Base-by-base conservation (phyloP, 106 monocot species). In the Acorus gramineus region DNA sequence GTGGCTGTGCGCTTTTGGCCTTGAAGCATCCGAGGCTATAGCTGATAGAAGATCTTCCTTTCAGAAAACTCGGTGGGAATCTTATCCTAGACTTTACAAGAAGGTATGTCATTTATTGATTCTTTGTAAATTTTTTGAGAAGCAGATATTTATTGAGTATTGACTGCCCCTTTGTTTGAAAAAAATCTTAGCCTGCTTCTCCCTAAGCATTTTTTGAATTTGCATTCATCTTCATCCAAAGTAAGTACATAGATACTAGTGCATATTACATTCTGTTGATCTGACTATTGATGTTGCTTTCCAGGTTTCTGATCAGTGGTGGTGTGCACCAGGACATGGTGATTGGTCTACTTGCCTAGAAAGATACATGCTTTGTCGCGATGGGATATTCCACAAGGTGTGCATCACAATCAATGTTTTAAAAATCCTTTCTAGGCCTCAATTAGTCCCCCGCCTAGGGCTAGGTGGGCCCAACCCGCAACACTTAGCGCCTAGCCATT, bases 281-380 rank as follows among this genome's bases (percentile, higher is more conserved):
- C 28, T 28, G 28, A 28, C 28, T 28, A 28, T 28, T 28, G 28
- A 28, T 0, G 28, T 10, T 56, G 8, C 64, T 56, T 43, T 73
- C 66, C 70, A 95, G 95, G 90, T 95, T 66, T 95, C 95, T 52
- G 84, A 87, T 42, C 79, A 90, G 53, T 95, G 95, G 95, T 95
- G 95, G 95, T 95, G 77, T 77, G 90, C 90, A 57, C 90, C 95
- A 8, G 90, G 95, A 48, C 90, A 95, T 80, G 95, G 95, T 43
- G 95, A 95, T 70, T 90, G 90, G 84, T 85, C 78, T 68, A 95
- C 95, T 59, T 89, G 89, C 68, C 80, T 95, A 46, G 95, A 90
- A 65, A 95, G 85, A 64, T 95, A 90, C 55, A 87, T 77, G 56
- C 70, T 95, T 66, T 87, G 87, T 66, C 81, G 75, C 64, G 95